Evolutionary conservation across 1,284 basidiomycete species (phyloP).

Genomic region (Exobasidium cylindrosporum): DNA sequence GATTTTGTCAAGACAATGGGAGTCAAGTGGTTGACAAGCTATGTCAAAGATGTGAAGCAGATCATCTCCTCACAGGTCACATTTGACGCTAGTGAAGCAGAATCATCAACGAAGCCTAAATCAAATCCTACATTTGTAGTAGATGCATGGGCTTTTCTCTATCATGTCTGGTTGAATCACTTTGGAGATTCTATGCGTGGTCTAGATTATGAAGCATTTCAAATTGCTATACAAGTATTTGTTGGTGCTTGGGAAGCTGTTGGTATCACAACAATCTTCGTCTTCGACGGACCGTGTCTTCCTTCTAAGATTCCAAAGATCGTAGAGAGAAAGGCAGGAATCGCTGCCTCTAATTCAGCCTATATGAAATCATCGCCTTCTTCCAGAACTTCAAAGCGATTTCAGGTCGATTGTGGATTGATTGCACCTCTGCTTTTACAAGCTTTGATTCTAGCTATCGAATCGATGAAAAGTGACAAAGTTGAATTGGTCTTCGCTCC

Average conservation of each 20-base stretch:
- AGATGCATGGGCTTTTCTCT: constrained; percentile 46
- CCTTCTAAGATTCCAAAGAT: constrained; percentile 34
- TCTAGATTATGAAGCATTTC: constrained; percentile 29
- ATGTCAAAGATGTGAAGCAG: constrained; percentile 1
- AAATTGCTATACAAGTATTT: constrained; percentile 15
- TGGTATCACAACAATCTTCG: constrained; percentile 35
- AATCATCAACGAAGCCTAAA: background rate
- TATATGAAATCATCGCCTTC: constrained; percentile 35
- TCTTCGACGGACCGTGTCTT: constrained; percentile 42
- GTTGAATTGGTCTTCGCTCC: constrained; percentile 29
- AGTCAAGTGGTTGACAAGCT: constrained; percentile 6
- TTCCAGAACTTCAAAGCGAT: constrained; percentile 23
- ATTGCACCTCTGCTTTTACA: constrained; percentile 33
- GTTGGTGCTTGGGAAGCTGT: constrained; percentile 13
- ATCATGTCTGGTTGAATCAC: constrained; percentile 26
- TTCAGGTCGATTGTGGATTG: constrained; percentile 27
- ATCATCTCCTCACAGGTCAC: background rate
- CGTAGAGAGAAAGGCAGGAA: constrained; percentile 18
- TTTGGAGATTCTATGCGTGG: constrained; percentile 33
- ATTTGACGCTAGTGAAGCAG: background rate
- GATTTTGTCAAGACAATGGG: constrained; percentile 12
- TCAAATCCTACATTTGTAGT: constrained; percentile 23
- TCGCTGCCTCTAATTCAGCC: constrained; percentile 24
- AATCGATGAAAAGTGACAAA: constrained; percentile 15
- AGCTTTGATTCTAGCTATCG: constrained; percentile 25